Conservation (phyloP, 2,329 filamentous ascomycete genomes). For the Alternaria tenuissima region DNA sequence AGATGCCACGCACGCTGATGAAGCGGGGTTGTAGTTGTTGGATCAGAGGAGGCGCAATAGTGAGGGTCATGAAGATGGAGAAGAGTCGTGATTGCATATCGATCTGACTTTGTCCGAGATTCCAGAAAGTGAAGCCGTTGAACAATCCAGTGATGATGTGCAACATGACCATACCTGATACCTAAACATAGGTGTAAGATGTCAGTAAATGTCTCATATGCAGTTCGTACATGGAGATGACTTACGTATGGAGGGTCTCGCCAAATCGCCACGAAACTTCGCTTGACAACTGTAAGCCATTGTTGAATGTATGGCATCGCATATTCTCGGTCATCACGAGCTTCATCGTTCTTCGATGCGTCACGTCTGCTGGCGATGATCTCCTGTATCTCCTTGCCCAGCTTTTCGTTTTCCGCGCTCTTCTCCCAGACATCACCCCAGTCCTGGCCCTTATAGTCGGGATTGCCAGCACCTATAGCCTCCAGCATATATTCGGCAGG, state of each 20-base stretch:
- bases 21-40: slow-evolving; percentile 80
- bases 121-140: slow-evolving; percentile 61
- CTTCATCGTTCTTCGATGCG: slow-evolving; percentile 43
- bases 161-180: slow-evolving; percentile 54
- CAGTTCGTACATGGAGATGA: too few relatives aligned
- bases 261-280: slow-evolving; percentile 68
- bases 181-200: too few relatives aligned
- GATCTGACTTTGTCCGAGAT: slow-evolving; percentile 52
- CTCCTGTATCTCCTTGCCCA: slow-evolving; percentile 53
- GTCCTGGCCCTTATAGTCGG: slow-evolving; percentile 55
- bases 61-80: slow-evolving; percentile 78
- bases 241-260: slow-evolving; percentile 72
- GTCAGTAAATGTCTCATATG: too few relatives aligned
- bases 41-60: slow-evolving; percentile 76
- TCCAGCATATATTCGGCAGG: slow-evolving; percentile 64
- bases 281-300: slow-evolving; percentile 52
- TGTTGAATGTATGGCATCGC: slow-evolving; percentile 55
- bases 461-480: slow-evolving; percentile 54
- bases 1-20: slow-evolving; percentile 71
- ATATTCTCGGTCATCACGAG: slow-evolving; percentile 55
- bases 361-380: slow-evolving; percentile 48
- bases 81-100: slow-evolving; percentile 70
- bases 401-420: slow-evolving; percentile 50
- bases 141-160: slow-evolving; percentile 62
- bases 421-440: slow-evolving; percentile 58